Conservation (phyloP, 257 asterid species). For the Solanum rostratum region DNA sequence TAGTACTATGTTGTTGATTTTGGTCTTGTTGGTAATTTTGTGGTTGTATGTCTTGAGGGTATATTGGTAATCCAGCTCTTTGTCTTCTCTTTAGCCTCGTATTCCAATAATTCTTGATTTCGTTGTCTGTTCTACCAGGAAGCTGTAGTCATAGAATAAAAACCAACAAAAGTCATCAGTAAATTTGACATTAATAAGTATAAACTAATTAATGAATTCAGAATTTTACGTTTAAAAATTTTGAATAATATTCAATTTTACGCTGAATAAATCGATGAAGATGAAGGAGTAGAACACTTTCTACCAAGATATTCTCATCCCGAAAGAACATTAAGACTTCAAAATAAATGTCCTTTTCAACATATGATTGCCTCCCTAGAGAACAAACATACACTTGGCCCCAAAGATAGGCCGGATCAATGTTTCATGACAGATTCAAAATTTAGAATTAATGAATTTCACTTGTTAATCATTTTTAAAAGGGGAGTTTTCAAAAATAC, state of each 20-base stretch:
- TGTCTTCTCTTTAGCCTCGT: conserved; percentile 1
- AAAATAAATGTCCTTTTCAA: not conserved
- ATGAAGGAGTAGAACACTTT: not conserved
- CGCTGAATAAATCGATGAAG: accelerated
- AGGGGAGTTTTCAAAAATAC: too few species aligned
- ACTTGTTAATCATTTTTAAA: not conserved
- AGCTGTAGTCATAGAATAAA: conserved; percentile 18
- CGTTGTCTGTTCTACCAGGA: conserved; percentile 14
- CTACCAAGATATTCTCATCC: not conserved
- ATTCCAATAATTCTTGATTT: not conserved
- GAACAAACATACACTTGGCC: not conserved
- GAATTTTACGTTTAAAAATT: not conserved
- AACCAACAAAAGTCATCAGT: not conserved
- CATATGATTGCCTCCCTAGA: not conserved
- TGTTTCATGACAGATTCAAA: not conserved
- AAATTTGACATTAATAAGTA: not conserved
- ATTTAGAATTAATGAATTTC: too few species aligned
- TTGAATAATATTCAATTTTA: not conserved
- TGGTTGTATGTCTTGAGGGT: conserved; percentile 1
- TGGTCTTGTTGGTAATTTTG: not conserved
- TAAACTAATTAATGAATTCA: not conserved
- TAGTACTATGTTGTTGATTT: not conserved
- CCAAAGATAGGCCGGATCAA: not conserved
- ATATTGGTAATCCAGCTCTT: conserved; percentile 1
- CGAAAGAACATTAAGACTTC: not conserved